Evolutionary conservation across 2,329 filamentous ascomycete genomes (phyloP).

Genomic region (Lachnellula willkommii): DNA sequence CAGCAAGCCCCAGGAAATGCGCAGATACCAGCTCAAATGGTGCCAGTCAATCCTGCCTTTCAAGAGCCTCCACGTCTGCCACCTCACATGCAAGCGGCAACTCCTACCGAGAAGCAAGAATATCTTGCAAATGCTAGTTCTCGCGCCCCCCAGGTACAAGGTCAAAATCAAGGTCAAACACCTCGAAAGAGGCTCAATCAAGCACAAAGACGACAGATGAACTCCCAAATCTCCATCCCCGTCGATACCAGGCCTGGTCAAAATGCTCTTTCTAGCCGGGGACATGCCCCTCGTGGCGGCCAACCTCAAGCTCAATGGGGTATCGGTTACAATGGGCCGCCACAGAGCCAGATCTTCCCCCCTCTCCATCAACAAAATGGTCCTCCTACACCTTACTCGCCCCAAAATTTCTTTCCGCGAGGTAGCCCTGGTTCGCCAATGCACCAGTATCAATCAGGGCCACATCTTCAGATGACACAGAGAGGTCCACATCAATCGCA

Average conservation of each 20-base stretch:
- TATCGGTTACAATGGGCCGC: slow-evolving; percentile 19
- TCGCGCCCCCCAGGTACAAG: not conserved
- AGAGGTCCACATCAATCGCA: slow-evolving; percentile 5
- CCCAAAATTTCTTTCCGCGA: slow-evolving; percentile 13
- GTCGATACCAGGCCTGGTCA: slow-evolving; percentile 42
- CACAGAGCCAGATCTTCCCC: slow-evolving; percentile 14
- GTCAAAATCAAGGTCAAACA: not conserved
- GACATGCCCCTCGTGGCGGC: slow-evolving; percentile 11
- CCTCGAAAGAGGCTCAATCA: slow-evolving; percentile 52
- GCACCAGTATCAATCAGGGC: slow-evolving; percentile 13
- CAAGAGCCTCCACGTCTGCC: slow-evolving; percentile 12
- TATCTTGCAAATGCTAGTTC: slow-evolving; percentile 13
- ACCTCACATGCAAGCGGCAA: slow-evolving; percentile 22
- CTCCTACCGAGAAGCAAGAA: slow-evolving; percentile 17
- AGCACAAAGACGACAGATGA: slow-evolving; percentile 59
- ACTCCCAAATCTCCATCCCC: slow-evolving; percentile 51
- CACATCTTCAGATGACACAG: slow-evolving; percentile 2
- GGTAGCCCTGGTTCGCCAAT: slow-evolving; percentile 32
- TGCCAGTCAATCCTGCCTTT: slow-evolving; percentile 6
- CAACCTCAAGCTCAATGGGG: slow-evolving; percentile 27
- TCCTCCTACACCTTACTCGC: slow-evolving; percentile 18
- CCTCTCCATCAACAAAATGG: slow-evolving; percentile 15
- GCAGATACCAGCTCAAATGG: slow-evolving; percentile 6
- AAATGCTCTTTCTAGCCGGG: slow-evolving; percentile 27
- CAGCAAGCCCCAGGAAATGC: not conserved